Base-by-base conservation (phyloP, 2,329 filamentous ascomycete species). In the Penicillium sp. region DNA sequence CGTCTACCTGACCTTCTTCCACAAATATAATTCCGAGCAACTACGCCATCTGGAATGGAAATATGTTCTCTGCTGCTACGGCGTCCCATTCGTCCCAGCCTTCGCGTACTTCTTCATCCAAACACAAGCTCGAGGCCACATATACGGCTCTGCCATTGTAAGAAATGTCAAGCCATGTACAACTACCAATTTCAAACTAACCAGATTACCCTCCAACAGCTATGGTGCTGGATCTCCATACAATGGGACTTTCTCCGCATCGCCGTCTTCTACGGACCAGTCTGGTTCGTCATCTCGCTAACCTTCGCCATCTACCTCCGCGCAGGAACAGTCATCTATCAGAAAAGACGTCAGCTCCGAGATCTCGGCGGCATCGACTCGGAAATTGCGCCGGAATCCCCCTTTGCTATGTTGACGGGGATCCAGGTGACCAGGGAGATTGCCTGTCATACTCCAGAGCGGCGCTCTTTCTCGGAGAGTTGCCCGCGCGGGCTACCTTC, bases 1-100 rank as follows among this genome's bases (percentile, higher is more conserved):
- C 64, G 88, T 93, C 43, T 89, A 89, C 66, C 71, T 92, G 12
- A 90, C 88, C 0, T 89, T 93, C 63, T 90, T 89, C 67, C 77
- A 76, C 61, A 87, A 86, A 55, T 91, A 84, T 58, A 81, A 86
- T 51, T 80, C 83, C 1, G 70, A 76, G 3, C 77, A 80, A 44
- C 72, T 93, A 12, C 81, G 81, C 10, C 75, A 70, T 37, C 77
- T 92, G 64, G 89, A 93, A 64, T 79, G 84, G 38, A 83, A 79
- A 49, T 93, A 93, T 56, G 65, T 89, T 1, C 28, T 84, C 1
- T 64, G 76, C 48, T 89, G 87, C 64, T 93, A 93, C 53, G 88
- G 88, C 0, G 53, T 89, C 2, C 87, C 88, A 0, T 81, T 88
- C 14, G 65, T 89, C 9, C 82, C 87, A 2, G 82, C 86, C 0